phyloP scores from a whole-genome alignment of 2,329 filamentous ascomycete species.

The Cladosporium austrohemisphaericum region DNA sequence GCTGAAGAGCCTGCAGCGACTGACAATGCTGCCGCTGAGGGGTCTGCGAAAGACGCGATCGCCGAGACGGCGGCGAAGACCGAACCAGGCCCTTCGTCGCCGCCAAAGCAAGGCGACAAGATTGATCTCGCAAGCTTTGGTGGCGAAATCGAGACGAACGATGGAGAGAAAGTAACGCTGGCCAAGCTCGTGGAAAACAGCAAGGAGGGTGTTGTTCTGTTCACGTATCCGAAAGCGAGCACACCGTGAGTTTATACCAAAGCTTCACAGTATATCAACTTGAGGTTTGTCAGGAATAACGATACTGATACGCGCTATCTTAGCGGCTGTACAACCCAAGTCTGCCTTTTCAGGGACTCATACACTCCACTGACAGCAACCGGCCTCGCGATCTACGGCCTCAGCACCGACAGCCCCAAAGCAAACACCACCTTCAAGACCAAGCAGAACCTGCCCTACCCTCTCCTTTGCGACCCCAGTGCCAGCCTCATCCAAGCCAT shows the following conservation, averaged over 20 bases:
- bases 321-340: constrained; percentile 81
- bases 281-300: too few relatives aligned
- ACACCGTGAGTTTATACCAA: constrained; percentile 62
- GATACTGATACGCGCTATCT: too few relatives aligned
- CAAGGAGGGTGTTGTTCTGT: constrained; percentile 81
- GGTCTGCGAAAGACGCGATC: constrained; percentile 10
- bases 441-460: constrained; percentile 85
- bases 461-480: constrained; percentile 77
- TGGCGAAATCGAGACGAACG: constrained; percentile 76
- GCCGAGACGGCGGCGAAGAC: constrained; percentile 13
- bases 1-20: constrained; percentile 18
- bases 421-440: constrained; percentile 89
- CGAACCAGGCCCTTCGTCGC: constrained; percentile 10
- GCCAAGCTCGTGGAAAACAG: constrained; percentile 78
- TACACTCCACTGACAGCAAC: constrained; percentile 71
- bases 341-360: constrained; percentile 85
- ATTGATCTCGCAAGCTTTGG: constrained; percentile 55
- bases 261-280: too few relatives aligned
- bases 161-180: constrained; percentile 74
- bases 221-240: constrained; percentile 92
- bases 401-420: constrained; percentile 83
- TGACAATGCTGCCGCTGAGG: neutral
- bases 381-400: constrained; percentile 83
- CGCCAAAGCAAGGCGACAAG: constrained; percentile 48
- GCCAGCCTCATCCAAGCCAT: constrained; percentile 76